Conservation (phyloP, 768 basidiomycete genomes). For the Mycena chlorophos region DNA sequence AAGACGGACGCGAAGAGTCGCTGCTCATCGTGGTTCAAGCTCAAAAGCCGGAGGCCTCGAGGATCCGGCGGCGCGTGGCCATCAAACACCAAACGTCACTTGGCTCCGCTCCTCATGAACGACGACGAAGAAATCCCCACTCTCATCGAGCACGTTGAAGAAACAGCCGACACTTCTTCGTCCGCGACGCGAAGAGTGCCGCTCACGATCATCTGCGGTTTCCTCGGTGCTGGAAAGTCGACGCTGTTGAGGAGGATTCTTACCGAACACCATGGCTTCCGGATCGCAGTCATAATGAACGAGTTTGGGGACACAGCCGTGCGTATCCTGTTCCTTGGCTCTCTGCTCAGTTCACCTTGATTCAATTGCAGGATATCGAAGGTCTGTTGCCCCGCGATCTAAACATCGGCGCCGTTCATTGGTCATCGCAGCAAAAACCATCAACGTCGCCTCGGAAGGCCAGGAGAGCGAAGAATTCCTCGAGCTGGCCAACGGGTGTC, state of each 20-base stretch:
- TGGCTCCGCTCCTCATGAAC: conserved; percentile 35
- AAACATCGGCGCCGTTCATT: not conserved
- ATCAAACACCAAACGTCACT: no score
- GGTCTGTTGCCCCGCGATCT: conserved; percentile 45
- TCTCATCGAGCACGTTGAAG: conserved; percentile 29
- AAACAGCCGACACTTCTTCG: conserved; percentile 1
- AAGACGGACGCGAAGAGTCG: not conserved
- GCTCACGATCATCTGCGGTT: conserved; percentile 92
- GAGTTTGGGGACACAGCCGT: conserved; percentile 96
- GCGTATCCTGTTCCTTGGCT: conserved; percentile 28
- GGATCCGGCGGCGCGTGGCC: no score
- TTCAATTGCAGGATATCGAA: conserved; percentile 78
- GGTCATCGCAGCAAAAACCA: conserved; percentile 51
- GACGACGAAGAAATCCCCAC: conserved; percentile 62
- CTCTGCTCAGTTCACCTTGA: conserved; percentile 16
- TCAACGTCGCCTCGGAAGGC: conserved; percentile 77
- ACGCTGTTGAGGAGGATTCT: conserved; percentile 89
- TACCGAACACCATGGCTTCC: conserved; percentile 90
- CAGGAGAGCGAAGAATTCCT: conserved; percentile 81
- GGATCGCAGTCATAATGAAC: conserved; percentile 98
- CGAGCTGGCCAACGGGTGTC: conserved; percentile 91
- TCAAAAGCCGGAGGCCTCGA: not conserved
- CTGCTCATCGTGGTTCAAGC: not conserved
- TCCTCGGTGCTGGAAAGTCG: conserved; percentile 93
- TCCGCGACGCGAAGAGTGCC: conserved; percentile 53